phyloP scores from a whole-genome alignment of 2,329 filamentous ascomycete genomes.

The Pseudopithomyces maydicus region DNA sequence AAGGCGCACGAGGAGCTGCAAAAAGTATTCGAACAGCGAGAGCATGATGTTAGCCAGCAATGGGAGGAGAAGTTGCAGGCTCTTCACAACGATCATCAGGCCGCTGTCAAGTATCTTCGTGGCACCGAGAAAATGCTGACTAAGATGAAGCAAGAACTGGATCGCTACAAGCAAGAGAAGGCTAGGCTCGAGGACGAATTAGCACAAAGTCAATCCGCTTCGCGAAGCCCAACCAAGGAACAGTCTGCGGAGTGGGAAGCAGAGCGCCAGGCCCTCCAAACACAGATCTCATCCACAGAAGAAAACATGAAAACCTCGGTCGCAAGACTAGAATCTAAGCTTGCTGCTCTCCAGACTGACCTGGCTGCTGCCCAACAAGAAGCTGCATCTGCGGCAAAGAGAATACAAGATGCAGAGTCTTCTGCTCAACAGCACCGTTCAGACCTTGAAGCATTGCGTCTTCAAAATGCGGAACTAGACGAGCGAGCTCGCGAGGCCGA shows the following conservation, averaged over 20 bases:
- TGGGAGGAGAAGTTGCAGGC: conserved; percentile 94
- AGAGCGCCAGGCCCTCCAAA: conserved; percentile 71
- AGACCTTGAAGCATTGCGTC: conserved; percentile 80
- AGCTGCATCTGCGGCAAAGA: conserved; percentile 67
- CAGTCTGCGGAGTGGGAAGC: conserved; percentile 71
- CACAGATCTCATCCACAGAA: conserved; percentile 72
- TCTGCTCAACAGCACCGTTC: conserved; percentile 61
- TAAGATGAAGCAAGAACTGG: conserved; percentile 97
- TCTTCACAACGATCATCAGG: conserved; percentile 96
- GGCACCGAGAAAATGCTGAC: conserved; percentile 99
- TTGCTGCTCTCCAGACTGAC: conserved; percentile 71
- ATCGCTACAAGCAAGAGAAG: conserved; percentile 88
- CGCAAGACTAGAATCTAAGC: conserved; percentile 70
- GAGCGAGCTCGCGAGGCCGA: conserved; percentile 87
- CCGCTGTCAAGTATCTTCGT: conserved; percentile 96
- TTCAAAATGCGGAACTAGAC: conserved; percentile 82
- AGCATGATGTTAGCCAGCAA: conserved; percentile 83
- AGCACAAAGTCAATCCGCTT: conserved; percentile 56
- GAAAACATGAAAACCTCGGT: conserved; percentile 70
- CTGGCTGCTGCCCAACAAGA: conserved; percentile 69
- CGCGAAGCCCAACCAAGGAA: conserved; percentile 46
- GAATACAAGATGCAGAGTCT: conserved; percentile 57
- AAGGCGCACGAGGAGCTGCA: conserved; percentile 88
- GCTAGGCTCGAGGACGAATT: conserved; percentile 80
- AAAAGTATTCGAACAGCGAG: conserved; percentile 74